These are phyloP conservation scores for Niveomyces coronatus DNA, from an alignment of 2,329 filamentous ascomycete genomes.

Conservation along the genomic window DNA sequence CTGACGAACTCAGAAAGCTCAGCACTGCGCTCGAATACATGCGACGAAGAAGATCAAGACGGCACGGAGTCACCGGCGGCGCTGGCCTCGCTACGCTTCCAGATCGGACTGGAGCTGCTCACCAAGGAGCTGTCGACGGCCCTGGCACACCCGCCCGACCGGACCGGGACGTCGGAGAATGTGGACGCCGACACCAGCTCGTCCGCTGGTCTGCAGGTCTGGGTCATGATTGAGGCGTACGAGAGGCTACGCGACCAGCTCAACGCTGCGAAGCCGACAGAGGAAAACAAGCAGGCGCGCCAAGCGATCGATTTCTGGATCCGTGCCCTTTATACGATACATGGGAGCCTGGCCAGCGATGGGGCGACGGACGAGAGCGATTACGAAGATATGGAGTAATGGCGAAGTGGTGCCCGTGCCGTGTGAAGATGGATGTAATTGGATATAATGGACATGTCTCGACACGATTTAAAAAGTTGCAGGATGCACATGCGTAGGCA, in stretches of 20 bases:
- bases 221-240: slow-evolving; percentile 50
- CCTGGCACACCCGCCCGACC: slow-evolving; percentile 19
- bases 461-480: too few relatives aligned
- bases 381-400: slow-evolving; percentile 14
- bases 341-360: slow-evolving; percentile 21
- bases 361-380: slow-evolving; percentile 18
- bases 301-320: slow-evolving; percentile 43
- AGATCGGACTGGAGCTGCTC: slow-evolving; percentile 41
- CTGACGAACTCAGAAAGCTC: slow-evolving; percentile 4
- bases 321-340: slow-evolving; percentile 35
- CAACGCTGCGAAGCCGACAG: slow-evolving; percentile 20
- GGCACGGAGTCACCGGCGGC: not conserved
- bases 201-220: slow-evolving; percentile 38
- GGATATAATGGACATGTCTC: too few relatives aligned
- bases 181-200: slow-evolving; percentile 20
- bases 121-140: slow-evolving; percentile 38
- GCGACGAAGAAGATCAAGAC: slow-evolving; percentile 5
- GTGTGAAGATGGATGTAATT: too few relatives aligned
- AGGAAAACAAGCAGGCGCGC: slow-evolving; percentile 20
- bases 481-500: too few relatives aligned
- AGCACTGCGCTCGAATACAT: not conserved
- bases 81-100: slow-evolving; percentile 26
- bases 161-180: slow-evolving; percentile 13
- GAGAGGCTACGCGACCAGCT: slow-evolving; percentile 41
- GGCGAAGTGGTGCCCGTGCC: not conserved